These are phyloP conservation scores for Alliaria petiolata DNA, from an alignment of 345 rosid species.

Conservation along the genomic window DNA sequence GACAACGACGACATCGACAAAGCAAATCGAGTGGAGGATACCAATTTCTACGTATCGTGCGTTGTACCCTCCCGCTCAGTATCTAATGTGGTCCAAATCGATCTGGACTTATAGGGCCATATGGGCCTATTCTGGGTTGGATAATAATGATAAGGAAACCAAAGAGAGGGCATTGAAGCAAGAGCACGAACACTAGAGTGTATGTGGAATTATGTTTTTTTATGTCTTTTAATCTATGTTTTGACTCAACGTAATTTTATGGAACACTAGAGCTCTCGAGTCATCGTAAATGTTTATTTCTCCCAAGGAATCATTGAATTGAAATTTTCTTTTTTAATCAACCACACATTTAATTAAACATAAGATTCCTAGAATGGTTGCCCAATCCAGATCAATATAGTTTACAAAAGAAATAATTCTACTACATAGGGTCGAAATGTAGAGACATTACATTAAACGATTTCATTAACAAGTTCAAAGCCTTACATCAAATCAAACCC, in stretches of 20 bases:
- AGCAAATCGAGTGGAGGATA: no score
- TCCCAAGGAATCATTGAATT: no score
- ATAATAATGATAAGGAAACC: not conserved
- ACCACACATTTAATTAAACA: no score
- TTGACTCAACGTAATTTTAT: not conserved
- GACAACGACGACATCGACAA: no score
- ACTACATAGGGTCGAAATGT: no score
- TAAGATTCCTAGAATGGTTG: no score
- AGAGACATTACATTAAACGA: not conserved
- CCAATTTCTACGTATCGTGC: not conserved
- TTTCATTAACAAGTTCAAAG: slow-evolving; percentile 1
- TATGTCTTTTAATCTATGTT: not conserved
- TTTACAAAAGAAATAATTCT: no score
- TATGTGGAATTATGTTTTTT: not conserved
- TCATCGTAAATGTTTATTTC: not conserved
- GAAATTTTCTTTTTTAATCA: no score
- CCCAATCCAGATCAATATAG: no score
- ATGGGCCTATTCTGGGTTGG: not conserved
- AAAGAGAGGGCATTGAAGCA: not conserved
- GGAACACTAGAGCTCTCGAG: not conserved
- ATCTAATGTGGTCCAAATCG: not conserved
- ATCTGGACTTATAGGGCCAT: not conserved
- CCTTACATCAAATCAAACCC: not conserved
- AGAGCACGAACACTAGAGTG: not conserved
- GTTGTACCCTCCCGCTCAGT: not conserved